phyloP scores from a whole-genome alignment of 179 eudicot genomes.

The Beta lomatogona region DNA sequence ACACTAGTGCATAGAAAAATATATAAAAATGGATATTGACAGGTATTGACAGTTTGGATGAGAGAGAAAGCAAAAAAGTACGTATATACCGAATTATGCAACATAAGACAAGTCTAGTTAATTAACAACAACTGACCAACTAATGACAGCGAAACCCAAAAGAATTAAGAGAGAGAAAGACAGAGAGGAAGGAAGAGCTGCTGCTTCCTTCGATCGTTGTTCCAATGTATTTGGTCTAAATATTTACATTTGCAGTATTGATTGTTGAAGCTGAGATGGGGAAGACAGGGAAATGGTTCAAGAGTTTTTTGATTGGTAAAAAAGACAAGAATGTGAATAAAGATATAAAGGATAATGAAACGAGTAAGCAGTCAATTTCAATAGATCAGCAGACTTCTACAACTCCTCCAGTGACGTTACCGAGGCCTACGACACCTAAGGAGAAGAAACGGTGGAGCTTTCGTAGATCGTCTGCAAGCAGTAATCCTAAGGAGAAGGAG shows the following conservation, averaged over 20 bases:
- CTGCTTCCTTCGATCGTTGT: background rate
- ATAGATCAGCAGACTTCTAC: constrained; percentile 23
- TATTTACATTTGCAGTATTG: background rate
- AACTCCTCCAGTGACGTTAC: constrained; percentile 40
- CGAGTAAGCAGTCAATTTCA: constrained; percentile 4
- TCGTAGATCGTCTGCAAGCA: constrained; percentile 67
- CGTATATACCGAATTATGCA: constrained; percentile 6
- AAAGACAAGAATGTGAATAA: constrained; percentile 36
- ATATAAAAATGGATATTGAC: background rate
- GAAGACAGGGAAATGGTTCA: constrained; percentile 77
- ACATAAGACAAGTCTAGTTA: background rate
- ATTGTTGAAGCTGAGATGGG: constrained; percentile 50
- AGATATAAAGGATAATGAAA: background rate
- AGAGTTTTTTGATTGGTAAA: constrained; percentile 58
- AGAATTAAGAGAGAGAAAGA: background rate
- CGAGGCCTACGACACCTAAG: constrained; percentile 59
- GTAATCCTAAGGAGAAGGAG: constrained; percentile 24
- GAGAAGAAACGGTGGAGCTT: constrained; percentile 94
- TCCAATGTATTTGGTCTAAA: constrained; percentile 5
- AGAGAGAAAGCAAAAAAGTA: constrained; percentile 3
- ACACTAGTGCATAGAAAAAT: background rate
- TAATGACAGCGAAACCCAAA: constrained; percentile 2
- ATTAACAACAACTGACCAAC: constrained; percentile 13
- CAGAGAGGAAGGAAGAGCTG: constrained; percentile 1
- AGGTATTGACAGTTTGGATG: constrained; percentile 11